These are phyloP conservation scores for Hypoxylon trugodes DNA, from an alignment of 495 filamentous ascomycete genomes.

Conservation along the genomic window DNA sequence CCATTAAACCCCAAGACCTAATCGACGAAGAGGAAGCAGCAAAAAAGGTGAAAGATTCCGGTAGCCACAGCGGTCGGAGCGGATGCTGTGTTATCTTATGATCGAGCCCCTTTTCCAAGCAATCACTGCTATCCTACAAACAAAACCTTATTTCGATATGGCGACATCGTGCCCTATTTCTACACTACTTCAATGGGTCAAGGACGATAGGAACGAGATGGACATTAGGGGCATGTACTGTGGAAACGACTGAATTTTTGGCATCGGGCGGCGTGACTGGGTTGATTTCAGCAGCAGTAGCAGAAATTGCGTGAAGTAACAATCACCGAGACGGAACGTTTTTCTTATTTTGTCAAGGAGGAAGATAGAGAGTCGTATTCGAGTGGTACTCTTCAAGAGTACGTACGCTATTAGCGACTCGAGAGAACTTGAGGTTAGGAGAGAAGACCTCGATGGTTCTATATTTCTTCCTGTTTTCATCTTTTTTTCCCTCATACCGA, in stretches of 20 bases:
- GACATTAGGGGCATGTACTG: constrained; percentile 30
- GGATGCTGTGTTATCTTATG: constrained; percentile 84
- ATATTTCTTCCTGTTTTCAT: constrained; percentile 15
- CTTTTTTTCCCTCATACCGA: constrained; percentile 17
- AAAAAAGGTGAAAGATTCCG: constrained; percentile 73
- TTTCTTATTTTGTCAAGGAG: no score
- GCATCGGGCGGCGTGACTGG: constrained; percentile 39
- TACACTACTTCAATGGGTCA: constrained; percentile 14
- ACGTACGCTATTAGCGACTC: constrained; percentile 3
- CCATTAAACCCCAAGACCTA: constrained; percentile 85
- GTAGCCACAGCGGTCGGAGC: constrained; percentile 69
- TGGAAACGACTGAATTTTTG: constrained; percentile 35
- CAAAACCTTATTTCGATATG: constrained; percentile 21
- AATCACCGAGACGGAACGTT: no score
- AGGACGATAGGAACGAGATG: constrained; percentile 20
- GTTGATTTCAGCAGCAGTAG: constrained; percentile 20
- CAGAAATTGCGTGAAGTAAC: constrained; percentile 38
- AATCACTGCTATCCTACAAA: background rate
- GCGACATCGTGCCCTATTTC: constrained; percentile 32
- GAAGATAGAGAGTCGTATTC: no score
- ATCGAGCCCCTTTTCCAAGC: constrained; percentile 18
- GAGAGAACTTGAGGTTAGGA: constrained; percentile 4
- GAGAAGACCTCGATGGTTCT: constrained; percentile 9
- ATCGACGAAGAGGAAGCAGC: constrained; percentile 85
- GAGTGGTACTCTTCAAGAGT: no score